Conservation (phyloP, 2,329 filamentous ascomycete genomes). For the Atkinsonella hypoxylon region DNA sequence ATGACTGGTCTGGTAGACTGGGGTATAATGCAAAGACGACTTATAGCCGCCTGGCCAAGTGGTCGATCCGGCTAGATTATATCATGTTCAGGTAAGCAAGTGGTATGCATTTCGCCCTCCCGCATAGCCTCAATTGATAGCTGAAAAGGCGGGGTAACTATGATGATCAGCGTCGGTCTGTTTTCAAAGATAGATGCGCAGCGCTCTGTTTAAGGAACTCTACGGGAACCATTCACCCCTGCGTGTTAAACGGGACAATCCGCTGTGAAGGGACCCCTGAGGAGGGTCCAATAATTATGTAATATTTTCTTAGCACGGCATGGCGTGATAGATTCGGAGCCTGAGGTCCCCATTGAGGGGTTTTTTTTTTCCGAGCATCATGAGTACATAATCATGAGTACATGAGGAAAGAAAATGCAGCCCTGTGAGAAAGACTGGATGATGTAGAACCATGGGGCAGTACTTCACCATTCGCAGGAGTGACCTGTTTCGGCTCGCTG, state of each 20-base stretch:
- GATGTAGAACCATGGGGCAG: neutral
- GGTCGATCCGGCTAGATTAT: neutral
- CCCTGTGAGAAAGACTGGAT: neutral
- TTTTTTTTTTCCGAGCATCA: too few species aligned
- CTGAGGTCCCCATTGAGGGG: too few species aligned
- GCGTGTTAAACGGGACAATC: too few species aligned
- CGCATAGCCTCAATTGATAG: neutral
- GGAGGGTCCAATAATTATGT: too few species aligned
- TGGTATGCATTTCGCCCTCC: too few species aligned
- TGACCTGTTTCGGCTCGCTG: neutral
- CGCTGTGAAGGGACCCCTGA: too few species aligned
- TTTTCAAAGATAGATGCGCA: too few species aligned
- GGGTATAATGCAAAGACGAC: neutral
- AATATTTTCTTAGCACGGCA: too few species aligned
- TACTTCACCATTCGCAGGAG: neutral
- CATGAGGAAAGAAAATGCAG: neutral
- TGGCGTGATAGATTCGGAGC: too few species aligned
- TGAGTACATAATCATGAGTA: too few species aligned
- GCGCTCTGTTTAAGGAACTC: neutral
- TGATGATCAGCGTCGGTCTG: neutral
- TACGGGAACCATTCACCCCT: too few species aligned
- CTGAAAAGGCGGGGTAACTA: neutral
- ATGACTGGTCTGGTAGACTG: neutral
- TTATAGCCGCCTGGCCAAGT: neutral
- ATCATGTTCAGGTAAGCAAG: neutral